Evolutionary conservation across 176 grass and related monocot genomes (phyloP).

Genomic region (Ensete glaucum): DNA sequence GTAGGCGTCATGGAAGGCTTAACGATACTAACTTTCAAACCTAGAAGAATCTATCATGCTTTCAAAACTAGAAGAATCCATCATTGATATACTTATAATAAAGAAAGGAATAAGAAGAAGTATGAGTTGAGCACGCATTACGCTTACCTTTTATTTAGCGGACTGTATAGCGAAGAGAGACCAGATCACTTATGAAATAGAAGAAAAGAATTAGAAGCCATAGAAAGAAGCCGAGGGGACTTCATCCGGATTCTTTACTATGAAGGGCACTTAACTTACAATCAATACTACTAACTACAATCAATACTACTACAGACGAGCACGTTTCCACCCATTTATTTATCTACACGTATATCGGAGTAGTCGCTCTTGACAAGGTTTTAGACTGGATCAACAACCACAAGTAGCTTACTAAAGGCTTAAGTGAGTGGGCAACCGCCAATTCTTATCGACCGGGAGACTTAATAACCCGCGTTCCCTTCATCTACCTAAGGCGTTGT

Average conservation of each 20-base stretch:
- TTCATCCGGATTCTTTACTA: neutral
- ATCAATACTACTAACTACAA: too few relatives aligned
- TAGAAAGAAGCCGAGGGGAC: neutral
- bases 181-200: neutral
- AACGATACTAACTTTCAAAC: neutral
- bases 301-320: neutral
- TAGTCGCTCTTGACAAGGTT: too few relatives aligned
- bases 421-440: too few relatives aligned
- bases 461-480: too few relatives aligned
- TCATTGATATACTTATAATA: neutral
- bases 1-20: neutral
- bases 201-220: neutral
- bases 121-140: neutral
- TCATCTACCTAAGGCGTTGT: too few relatives aligned
- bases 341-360: neutral
- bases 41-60: too few relatives aligned
- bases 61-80: too few relatives aligned
- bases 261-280: neutral
- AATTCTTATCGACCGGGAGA: too few relatives aligned
- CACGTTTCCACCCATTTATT: neutral
- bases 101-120: neutral
- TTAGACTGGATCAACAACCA: too few relatives aligned
- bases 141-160: neutral
- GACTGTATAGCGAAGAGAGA: neutral
- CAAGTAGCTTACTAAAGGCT: too few relatives aligned